A percentile compares a stretch with the other conserved stretches of the same genome.
Conservation (phyloP, 768 basidiomycete genomes). For the Antrodiella citrinella region DNA sequence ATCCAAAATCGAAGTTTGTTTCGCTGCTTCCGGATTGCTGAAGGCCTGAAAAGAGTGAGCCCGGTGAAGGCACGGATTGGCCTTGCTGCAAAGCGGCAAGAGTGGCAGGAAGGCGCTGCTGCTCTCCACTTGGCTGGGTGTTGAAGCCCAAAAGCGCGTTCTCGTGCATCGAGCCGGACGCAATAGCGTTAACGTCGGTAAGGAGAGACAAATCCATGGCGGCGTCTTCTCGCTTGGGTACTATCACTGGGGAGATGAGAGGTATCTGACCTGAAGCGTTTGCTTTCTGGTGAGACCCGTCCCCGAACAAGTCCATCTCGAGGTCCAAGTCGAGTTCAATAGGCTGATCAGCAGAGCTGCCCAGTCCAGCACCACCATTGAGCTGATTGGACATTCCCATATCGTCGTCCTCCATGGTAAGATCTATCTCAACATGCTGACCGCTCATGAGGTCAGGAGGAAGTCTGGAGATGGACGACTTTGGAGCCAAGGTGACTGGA, state of each 20-base stretch:
- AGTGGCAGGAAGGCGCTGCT: not conserved
- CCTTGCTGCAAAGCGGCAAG: not conserved
- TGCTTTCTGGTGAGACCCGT: not conserved
- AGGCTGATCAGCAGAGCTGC: slow-evolving; percentile 70
- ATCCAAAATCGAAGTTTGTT: not conserved
- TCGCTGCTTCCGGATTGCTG: not conserved
- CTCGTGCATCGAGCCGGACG: not conserved
- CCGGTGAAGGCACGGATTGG: not conserved
- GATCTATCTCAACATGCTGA: slow-evolving; percentile 48
- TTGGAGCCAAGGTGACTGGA: slow-evolving; percentile 76
- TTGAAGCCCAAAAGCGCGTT: not conserved
- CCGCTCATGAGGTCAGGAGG: slow-evolving; percentile 61
- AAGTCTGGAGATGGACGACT: slow-evolving; percentile 51
- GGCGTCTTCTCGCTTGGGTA: not conserved
- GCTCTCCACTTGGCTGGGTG: not conserved
- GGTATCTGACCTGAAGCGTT: not conserved
- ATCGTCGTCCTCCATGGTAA: slow-evolving; percentile 38
- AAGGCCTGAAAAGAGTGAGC: not conserved
- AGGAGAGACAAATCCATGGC: not conserved
- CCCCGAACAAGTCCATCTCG: slow-evolving; percentile 30
- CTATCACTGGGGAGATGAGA: not conserved
- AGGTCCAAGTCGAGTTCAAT: slow-evolving; percentile 74
- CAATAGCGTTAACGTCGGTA: not conserved
- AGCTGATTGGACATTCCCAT: slow-evolving; percentile 10
- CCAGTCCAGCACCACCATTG: slow-evolving; percentile 29